Evolutionary conservation across 805 yeast species (phyloP).

Genomic region (Spathaspora gorwiae): DNA sequence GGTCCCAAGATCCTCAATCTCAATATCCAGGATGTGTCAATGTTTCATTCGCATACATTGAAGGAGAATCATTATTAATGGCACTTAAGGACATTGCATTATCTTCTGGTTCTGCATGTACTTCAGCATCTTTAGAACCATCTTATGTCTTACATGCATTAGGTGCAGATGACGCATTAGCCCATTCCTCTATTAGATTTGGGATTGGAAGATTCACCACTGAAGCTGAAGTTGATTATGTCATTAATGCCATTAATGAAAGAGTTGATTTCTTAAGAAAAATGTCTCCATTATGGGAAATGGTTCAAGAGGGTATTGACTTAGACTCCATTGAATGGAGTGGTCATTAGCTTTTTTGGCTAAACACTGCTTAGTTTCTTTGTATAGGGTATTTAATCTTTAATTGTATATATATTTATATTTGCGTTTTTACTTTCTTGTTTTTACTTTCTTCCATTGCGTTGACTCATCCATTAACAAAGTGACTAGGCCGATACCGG

Average conservation of each 20-base stretch:
- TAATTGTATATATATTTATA: neutral
- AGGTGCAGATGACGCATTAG: slow-evolving; percentile 97
- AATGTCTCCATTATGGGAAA: slow-evolving; percentile 95
- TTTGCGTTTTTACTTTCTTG: no score
- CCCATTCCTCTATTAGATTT: slow-evolving; percentile 96
- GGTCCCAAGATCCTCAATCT: slow-evolving; percentile 51
- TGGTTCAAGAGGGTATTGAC: slow-evolving; percentile 98
- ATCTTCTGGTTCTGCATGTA: slow-evolving; percentile 96
- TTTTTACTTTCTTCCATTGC: no score
- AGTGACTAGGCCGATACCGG: slow-evolving; percentile 7
- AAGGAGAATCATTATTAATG: slow-evolving; percentile 96
- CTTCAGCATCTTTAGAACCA: slow-evolving; percentile 97
- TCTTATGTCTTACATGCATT: slow-evolving; percentile 94
- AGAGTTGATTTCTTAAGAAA: slow-evolving; percentile 90
- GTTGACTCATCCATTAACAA: neutral
- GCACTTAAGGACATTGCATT: slow-evolving; percentile 95
- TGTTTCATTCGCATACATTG: slow-evolving; percentile 93
- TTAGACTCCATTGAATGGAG: slow-evolving; percentile 94
- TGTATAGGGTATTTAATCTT: neutral
- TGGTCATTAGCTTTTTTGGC: slow-evolving; percentile 60
- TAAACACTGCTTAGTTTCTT: neutral
- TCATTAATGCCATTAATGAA: slow-evolving; percentile 78
- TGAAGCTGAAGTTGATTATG: slow-evolving; percentile 93
- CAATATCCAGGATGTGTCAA: slow-evolving; percentile 92
- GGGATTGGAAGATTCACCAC: slow-evolving; percentile 98